These are phyloP conservation scores for Hymenoscyphus repandus DNA, from an alignment of 2,329 filamentous ascomycete genomes.

Conservation along the genomic window DNA sequence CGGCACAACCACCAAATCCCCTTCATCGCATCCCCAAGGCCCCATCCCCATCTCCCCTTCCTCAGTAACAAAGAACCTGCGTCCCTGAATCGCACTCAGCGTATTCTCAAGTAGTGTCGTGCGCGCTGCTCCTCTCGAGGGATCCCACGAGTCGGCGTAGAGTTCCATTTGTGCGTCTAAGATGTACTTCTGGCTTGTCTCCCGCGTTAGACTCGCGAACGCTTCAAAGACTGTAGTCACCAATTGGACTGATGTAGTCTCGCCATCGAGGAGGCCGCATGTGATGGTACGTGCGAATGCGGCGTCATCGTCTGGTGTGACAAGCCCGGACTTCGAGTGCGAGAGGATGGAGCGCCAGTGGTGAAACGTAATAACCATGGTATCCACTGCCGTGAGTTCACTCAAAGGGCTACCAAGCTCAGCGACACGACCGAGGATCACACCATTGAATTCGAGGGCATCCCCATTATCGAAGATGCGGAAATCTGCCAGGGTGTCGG, in stretches of 20 bases:
- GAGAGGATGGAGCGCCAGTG: slow-evolving; percentile 32
- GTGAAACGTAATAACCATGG: slow-evolving; percentile 32
- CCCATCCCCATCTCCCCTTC: slow-evolving; percentile 30
- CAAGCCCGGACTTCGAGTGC: slow-evolving; percentile 2
- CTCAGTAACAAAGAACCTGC: background rate
- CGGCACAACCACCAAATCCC: slow-evolving; percentile 33
- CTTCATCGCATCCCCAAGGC: slow-evolving; percentile 27
- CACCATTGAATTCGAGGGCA: slow-evolving; percentile 12
- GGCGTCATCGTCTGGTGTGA: slow-evolving; percentile 18
- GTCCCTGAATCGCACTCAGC: background rate
- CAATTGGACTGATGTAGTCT: slow-evolving; percentile 18
- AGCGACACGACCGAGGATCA: background rate
- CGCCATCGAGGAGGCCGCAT: slow-evolving; percentile 22
- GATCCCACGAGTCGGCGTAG: background rate
- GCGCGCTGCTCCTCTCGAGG: background rate
- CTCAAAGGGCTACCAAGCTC: background rate
- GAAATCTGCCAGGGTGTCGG: slow-evolving; percentile 16
- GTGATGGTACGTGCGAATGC: slow-evolving; percentile 31
- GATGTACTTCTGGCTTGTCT: background rate
- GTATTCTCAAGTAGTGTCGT: background rate
- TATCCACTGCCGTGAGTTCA: background rate
- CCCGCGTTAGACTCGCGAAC: background rate
- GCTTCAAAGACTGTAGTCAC: slow-evolving; percentile 10
- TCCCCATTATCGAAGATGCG: slow-evolving; percentile 23
- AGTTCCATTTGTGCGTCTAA: background rate